These are phyloP conservation scores for Chrysanthemum makinoi DNA, from an alignment of 129 eudicot species.

Conservation along the genomic window DNA sequence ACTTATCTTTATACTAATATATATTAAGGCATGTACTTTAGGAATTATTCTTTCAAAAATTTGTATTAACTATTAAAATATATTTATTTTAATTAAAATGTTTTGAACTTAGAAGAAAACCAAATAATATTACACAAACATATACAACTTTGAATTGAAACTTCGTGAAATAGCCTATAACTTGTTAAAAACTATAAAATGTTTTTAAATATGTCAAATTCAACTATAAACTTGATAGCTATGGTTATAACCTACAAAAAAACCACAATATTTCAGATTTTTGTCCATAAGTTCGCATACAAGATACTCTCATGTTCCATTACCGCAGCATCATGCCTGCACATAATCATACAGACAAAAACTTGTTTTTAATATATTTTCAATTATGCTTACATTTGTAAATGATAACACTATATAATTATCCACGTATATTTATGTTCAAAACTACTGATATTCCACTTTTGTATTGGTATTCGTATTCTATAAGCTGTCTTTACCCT, in stretches of 20 bases:
- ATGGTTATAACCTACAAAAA: not conserved
- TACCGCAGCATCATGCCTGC: not conserved
- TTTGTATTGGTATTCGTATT: too few species aligned
- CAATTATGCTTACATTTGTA: too few species aligned
- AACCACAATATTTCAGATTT: not conserved
- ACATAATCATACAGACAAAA: not conserved
- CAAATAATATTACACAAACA: too few species aligned
- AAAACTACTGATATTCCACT: too few species aligned
- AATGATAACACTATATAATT: not conserved
- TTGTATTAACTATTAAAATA: not conserved
- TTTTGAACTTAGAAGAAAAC: too few species aligned
- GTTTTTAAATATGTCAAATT: not conserved
- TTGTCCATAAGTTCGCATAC: not conserved
- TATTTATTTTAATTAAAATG: too few species aligned
- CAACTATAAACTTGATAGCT: not conserved
- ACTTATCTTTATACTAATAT: conserved; percentile 8
- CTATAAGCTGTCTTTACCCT: too few species aligned
- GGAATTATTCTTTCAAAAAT: not conserved
- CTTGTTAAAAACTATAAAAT: too few species aligned
- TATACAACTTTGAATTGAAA: too few species aligned
- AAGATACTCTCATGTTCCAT: conserved; percentile 10
- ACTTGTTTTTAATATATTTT: not conserved
- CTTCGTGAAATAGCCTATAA: too few species aligned
- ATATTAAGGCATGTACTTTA: not conserved
- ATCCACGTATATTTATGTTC: too few species aligned